These are phyloP conservation scores for Flaveria robusta DNA, from an alignment of 129 eudicot species.

Conservation along the genomic window DNA sequence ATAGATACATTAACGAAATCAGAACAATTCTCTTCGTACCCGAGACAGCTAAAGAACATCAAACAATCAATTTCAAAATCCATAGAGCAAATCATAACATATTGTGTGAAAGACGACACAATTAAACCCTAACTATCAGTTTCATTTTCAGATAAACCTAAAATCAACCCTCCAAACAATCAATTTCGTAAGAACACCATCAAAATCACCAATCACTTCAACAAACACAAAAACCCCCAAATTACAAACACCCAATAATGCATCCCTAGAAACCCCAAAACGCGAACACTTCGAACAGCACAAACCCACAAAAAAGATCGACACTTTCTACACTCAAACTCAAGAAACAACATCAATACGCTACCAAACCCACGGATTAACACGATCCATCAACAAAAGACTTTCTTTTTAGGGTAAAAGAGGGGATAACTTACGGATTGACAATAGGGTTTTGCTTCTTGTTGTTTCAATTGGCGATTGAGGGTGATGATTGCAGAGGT, in stretches of 20 bases:
- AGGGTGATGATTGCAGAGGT: slow-evolving; percentile 18
- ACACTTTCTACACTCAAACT: slow-evolving; percentile 8
- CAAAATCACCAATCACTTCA: slow-evolving; percentile 19
- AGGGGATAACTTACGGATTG: slow-evolving; percentile 26
- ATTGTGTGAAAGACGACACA: background rate
- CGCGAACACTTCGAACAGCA: slow-evolving; percentile 21
- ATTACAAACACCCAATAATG: slow-evolving; percentile 13
- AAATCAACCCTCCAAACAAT: slow-evolving; percentile 16
- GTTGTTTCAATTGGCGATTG: slow-evolving; percentile 25
- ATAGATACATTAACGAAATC: background rate
- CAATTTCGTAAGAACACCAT: slow-evolving; percentile 15
- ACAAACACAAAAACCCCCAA: slow-evolving; percentile 29
- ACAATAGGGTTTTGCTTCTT: slow-evolving; percentile 27
- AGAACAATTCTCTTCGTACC: background rate
- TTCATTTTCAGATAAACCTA: slow-evolving; percentile 13
- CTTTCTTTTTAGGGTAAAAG: background rate
- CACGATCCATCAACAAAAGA: slow-evolving; percentile 14
- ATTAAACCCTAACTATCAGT: slow-evolving; percentile 20
- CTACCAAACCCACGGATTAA: slow-evolving; percentile 14
- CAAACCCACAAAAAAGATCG: slow-evolving; percentile 20
- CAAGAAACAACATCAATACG: background rate
- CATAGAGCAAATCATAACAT: background rate
- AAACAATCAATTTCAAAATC: slow-evolving; percentile 6
- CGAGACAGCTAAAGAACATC: slow-evolving; percentile 14
- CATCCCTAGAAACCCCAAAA: slow-evolving; percentile 17